Evolutionary conservation across 2,329 filamentous ascomycete genomes (phyloP).

Genomic region (Stagonosporopsis chrysanthemi): DNA sequence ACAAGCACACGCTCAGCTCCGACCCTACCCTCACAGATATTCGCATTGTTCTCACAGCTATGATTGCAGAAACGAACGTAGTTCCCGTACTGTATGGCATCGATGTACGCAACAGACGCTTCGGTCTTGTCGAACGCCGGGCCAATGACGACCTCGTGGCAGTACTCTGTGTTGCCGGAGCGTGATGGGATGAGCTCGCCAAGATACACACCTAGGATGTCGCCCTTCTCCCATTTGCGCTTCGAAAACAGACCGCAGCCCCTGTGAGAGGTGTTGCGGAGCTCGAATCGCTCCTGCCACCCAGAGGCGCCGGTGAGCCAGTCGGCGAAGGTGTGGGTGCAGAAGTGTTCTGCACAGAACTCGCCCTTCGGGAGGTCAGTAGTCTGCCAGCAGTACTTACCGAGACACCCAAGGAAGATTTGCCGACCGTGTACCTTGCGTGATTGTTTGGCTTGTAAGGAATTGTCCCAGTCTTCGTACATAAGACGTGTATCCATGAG

Average conservation of each 20-base stretch:
- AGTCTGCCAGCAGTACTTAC: conserved; percentile 17
- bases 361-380: neutral
- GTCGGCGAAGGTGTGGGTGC: conserved; percentile 16
- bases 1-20: conserved; percentile 4
- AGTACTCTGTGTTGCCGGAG: conserved; percentile 12
- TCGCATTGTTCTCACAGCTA: conserved; percentile 16
- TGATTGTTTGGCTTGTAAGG: neutral
- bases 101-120: conserved; percentile 6
- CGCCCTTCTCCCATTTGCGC: neutral
- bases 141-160: conserved; percentile 12
- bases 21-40: conserved; percentile 9
- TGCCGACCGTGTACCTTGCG: neutral
- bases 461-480: neutral
- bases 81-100: conserved; percentile 8
- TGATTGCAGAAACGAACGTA: conserved; percentile 23
- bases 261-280: neutral
- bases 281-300: conserved; percentile 3
- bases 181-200: conserved; percentile 15
- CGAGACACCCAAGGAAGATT: conserved; percentile 2
- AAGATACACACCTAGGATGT: conserved; percentile 12
- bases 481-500: conserved; percentile 2
- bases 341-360: neutral
- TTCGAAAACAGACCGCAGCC: neutral
- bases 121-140: conserved; percentile 4
- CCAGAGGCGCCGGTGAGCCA: conserved; percentile 8